Conservation (phyloP, 306 rosid species). For the Quercus agrifolia region DNA sequence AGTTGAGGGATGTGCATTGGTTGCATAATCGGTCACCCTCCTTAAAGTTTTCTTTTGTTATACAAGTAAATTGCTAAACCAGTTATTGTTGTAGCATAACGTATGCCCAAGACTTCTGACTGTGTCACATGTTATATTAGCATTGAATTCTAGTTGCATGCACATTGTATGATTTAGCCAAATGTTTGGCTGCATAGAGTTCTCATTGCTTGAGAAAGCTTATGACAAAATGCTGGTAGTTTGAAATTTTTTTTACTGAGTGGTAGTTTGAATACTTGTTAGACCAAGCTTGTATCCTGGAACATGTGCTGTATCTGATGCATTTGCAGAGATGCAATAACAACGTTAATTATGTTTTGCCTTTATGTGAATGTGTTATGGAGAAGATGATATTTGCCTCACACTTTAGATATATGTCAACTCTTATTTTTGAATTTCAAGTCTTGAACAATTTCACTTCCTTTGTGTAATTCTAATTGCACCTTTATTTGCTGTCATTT, state of each 20-base stretch:
- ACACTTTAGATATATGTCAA: background rate
- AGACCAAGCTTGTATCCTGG: background rate
- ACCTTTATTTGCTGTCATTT: constrained; percentile 21
- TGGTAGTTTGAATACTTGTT: background rate
- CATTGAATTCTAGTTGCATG: background rate
- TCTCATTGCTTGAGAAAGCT: background rate
- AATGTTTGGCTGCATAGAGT: background rate
- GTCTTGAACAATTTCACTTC: constrained; percentile 1
- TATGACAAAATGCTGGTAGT: background rate
- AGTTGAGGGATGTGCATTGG: background rate
- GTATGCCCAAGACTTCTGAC: background rate
- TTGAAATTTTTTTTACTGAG: background rate
- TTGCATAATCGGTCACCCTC: background rate
- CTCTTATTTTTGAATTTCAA: background rate
- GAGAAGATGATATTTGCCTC: background rate
- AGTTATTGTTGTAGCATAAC: background rate
- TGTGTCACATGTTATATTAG: background rate
- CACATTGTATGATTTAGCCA: background rate
- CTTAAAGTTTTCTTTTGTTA: background rate
- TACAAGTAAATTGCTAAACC: background rate
- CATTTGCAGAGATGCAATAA: background rate
- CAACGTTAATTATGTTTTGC: background rate
- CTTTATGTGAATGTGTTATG: background rate
- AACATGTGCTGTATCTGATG: background rate
- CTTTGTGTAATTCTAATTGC: constrained; percentile 9